Evolutionary conservation across 1,284 basidiomycete genomes (phyloP).

Genomic region (Chalciporus piperatoides): DNA sequence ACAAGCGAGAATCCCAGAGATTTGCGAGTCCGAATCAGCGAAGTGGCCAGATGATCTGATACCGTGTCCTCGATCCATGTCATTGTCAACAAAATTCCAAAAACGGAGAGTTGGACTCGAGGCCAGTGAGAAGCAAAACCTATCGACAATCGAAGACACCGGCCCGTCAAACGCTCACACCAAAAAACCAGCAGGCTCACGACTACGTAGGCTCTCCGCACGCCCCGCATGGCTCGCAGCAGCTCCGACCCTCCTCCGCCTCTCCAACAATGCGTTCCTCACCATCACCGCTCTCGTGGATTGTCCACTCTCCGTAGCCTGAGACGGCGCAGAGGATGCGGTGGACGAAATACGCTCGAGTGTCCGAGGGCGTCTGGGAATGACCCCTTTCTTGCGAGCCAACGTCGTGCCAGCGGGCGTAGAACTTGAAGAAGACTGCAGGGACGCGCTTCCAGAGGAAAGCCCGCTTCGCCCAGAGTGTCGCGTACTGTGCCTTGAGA

Average conservation of each 20-base stretch:
- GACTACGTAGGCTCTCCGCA: neutral
- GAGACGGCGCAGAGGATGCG: slow-evolving; percentile 31
- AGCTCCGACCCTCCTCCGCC: slow-evolving; percentile 28
- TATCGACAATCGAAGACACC: no score
- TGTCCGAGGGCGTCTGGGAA: slow-evolving; percentile 21
- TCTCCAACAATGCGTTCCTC: slow-evolving; percentile 34
- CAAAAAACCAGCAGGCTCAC: neutral
- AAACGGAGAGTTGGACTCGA: no score
- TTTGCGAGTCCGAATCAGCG: no score
- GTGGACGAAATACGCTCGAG: slow-evolving; percentile 30
- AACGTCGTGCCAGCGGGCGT: slow-evolving; percentile 3
- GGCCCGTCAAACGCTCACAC: neutral
- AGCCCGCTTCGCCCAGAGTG: slow-evolving; percentile 8
- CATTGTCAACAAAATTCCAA: no score
- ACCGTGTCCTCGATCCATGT: no score
- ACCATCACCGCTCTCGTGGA: slow-evolving; percentile 35
- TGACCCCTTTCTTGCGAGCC: slow-evolving; percentile 20
- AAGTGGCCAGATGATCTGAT: no score
- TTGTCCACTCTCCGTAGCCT: slow-evolving; percentile 21
- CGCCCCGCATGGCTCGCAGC: slow-evolving; percentile 3
- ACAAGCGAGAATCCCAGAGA: no score
- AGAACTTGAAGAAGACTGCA: slow-evolving; percentile 2
- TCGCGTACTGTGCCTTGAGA: slow-evolving; percentile 16
- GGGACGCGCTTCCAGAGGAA: neutral
- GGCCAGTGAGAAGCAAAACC: no score